These are phyloP conservation scores for Talaromyces sp. DNA, from an alignment of 2,329 filamentous ascomycete species.

Conservation along the genomic window DNA sequence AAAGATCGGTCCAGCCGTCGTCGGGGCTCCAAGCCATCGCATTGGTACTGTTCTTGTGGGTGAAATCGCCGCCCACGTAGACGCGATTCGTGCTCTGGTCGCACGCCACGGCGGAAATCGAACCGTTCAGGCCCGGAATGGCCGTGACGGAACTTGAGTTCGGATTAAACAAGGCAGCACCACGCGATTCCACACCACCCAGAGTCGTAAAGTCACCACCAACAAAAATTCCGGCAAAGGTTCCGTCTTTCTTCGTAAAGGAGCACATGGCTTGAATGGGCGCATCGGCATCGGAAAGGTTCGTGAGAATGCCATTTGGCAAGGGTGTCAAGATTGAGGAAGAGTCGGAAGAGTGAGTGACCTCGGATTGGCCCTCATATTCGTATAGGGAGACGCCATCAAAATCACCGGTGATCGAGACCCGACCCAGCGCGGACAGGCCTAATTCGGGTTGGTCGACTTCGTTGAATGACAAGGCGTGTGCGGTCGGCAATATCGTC, in stretches of 20 bases:
- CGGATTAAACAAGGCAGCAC: slow-evolving; percentile 80
- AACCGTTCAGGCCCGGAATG: slow-evolving; percentile 79
- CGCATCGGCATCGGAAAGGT: slow-evolving; percentile 75
- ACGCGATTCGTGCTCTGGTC: slow-evolving; percentile 76
- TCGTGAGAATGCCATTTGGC: slow-evolving; percentile 81
- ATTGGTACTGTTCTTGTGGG: slow-evolving; percentile 78
- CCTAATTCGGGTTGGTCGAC: slow-evolving; percentile 59
- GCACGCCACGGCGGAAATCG: slow-evolving; percentile 80
- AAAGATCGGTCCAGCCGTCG: slow-evolving; percentile 74
- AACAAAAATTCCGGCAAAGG: slow-evolving; percentile 73
- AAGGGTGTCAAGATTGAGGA: slow-evolving; percentile 78
- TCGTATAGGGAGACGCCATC: slow-evolving; percentile 88
- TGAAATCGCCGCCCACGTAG: slow-evolving; percentile 88
- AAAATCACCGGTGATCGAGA: slow-evolving; percentile 87
- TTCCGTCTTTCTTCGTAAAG: slow-evolving; percentile 68
- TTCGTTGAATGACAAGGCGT: slow-evolving; percentile 40
- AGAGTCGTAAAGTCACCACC: slow-evolving; percentile 96
- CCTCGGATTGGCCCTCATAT: slow-evolving; percentile 76
- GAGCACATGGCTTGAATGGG: slow-evolving; percentile 87
- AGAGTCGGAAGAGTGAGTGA: slow-evolving; percentile 67
- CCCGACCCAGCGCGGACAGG: slow-evolving; percentile 74
- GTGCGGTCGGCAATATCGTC: slow-evolving; percentile 29
- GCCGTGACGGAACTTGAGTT: slow-evolving; percentile 69
- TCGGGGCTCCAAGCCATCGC: slow-evolving; percentile 77
- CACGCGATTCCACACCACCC: slow-evolving; percentile 72